A percentile compares a stretch with the other conserved stretches of the same genome.
These are phyloP conservation scores for Penicillium coffeae DNA, from an alignment of 495 filamentous ascomycete genomes.

Conservation along the genomic window DNA sequence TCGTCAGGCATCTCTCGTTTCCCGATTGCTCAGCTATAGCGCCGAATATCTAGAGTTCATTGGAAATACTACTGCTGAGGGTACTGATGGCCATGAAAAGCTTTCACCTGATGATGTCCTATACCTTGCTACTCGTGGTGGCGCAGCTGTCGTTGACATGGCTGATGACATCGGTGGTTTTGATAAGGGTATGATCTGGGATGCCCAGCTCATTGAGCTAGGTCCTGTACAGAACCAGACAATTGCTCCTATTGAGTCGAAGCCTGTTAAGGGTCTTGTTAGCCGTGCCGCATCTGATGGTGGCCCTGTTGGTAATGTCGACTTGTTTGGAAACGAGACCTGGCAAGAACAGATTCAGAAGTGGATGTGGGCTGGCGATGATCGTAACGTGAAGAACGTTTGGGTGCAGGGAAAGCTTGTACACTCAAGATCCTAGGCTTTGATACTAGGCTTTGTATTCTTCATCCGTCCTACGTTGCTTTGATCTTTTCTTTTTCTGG, in stretches of 20 bases:
- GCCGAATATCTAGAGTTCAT: slow-evolving; percentile 4
- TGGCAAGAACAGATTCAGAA: slow-evolving; percentile 79
- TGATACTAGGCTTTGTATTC: neutral
- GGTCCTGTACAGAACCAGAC: slow-evolving; percentile 27
- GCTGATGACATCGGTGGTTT: slow-evolving; percentile 67
- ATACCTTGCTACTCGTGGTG: slow-evolving; percentile 78
- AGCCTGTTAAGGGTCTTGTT: neutral
- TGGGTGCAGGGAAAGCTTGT: slow-evolving; percentile 71
- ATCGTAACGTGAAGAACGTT: slow-evolving; percentile 75
- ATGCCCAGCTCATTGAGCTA: slow-evolving; percentile 75
- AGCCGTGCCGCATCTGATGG: slow-evolving; percentile 6
- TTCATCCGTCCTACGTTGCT: neutral
- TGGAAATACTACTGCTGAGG: slow-evolving; percentile 9
- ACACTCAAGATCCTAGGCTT: slow-evolving; percentile 42
- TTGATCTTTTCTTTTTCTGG: neutral
- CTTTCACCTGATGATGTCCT: slow-evolving; percentile 82
- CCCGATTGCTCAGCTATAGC: slow-evolving; percentile 42
- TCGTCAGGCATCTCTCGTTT: slow-evolving; percentile 72
- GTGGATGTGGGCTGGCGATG: slow-evolving; percentile 89
- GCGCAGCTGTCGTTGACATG: slow-evolving; percentile 72
- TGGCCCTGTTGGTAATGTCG: slow-evolving; percentile 41
- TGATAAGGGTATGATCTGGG: slow-evolving; percentile 83
- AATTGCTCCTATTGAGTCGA: slow-evolving; percentile 7
- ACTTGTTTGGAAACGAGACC: slow-evolving; percentile 80
- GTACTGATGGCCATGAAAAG: slow-evolving; percentile 41